Base-by-base conservation (phyloP, 805 yeast species). In the Pichia membranifaciens region DNA sequence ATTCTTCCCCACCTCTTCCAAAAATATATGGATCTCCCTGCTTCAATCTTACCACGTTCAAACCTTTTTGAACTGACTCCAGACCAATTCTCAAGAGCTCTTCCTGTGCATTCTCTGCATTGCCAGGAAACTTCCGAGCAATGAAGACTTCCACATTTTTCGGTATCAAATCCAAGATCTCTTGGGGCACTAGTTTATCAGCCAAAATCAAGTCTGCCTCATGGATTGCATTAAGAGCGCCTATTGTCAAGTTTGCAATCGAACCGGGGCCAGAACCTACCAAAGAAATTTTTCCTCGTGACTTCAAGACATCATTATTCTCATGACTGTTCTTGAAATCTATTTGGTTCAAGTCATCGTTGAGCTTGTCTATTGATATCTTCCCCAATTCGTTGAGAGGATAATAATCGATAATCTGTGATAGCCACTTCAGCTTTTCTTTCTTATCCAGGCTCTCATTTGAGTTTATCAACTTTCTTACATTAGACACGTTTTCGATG, bases 11-110 rank as follows among this genome's bases (percentile, higher is more conserved):
- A 38, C 98, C 98, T 53, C 98, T 79, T 3, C 98, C 98, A 62
- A 87, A 91, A 29, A 91, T 86, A 64, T 88, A 91, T 9, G 98
- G 98, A 63, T 91, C 98, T 31, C 98, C 98, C 67, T 91, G 98
- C 64, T 91, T 91, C 55, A 91, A 74, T 49, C 98, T 73, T 3
- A 91, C 95, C 1, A 91, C 96, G 48, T 78, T 79, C 57, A 78
- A 73, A 15, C 96, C 96, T 44, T 73, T 64, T 23, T 70, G 54
- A 22, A 88, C 63, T 0, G 81, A 83, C 31, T 73, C 74, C 16
- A 91, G 66, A 0, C 96, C 97, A 53, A 82, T 62, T n/a, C 73
- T 69, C 31, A 88, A 68, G 38, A 91, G 72, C 64, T 91, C 96
- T 50, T 84, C 76, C 65, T 91, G 98, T 0, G 98, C 98, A 41